Conservation (phyloP, 768 basidiomycete genomes). For the Leccinum obscurum region DNA sequence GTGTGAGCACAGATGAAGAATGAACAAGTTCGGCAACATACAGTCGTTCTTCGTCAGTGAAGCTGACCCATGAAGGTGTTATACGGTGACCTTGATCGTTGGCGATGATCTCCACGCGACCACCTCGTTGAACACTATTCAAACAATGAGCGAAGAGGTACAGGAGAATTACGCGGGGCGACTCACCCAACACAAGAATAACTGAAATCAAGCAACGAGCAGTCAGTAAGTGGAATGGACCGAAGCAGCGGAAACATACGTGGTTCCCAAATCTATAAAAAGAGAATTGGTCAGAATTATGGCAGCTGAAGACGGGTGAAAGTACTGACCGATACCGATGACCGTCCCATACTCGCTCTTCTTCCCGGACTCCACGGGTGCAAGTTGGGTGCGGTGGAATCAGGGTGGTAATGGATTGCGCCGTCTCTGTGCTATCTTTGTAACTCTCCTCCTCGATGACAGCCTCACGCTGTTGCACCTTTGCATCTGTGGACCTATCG, state of each 20-base stretch:
- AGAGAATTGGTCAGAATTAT: slow-evolving; percentile 8
- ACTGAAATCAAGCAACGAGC: slow-evolving; percentile 41
- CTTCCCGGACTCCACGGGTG: slow-evolving; percentile 38
- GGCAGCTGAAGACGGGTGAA: accelerated
- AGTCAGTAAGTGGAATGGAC: slow-evolving; percentile 2
- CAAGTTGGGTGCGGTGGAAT: no score
- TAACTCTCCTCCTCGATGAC: no score
- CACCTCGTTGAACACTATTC: slow-evolving; percentile 75
- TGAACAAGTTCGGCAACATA: slow-evolving; percentile 5
- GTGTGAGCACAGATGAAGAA: not conserved
- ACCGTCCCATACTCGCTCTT: slow-evolving; percentile 83
- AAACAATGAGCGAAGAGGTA: not conserved
- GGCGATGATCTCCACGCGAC: slow-evolving; percentile 87
- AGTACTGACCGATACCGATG: slow-evolving; percentile 80
- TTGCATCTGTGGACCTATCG: no score
- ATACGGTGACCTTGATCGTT: slow-evolving; percentile 91
- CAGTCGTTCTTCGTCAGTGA: slow-evolving; percentile 79
- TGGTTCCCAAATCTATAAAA: slow-evolving; percentile 82
- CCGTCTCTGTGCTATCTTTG: no score
- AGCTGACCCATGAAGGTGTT: slow-evolving; percentile 85
- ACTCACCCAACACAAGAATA: slow-evolving; percentile 96
- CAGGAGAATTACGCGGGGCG: not conserved
- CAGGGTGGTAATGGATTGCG: no score
- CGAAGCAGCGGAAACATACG: slow-evolving; percentile 44
- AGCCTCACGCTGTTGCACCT: no score